Evolutionary conservation across 768 basidiomycete genomes (phyloP), one percentile per base, ranked within the genome.

Genomic region (Lactarius sp.): DNA sequence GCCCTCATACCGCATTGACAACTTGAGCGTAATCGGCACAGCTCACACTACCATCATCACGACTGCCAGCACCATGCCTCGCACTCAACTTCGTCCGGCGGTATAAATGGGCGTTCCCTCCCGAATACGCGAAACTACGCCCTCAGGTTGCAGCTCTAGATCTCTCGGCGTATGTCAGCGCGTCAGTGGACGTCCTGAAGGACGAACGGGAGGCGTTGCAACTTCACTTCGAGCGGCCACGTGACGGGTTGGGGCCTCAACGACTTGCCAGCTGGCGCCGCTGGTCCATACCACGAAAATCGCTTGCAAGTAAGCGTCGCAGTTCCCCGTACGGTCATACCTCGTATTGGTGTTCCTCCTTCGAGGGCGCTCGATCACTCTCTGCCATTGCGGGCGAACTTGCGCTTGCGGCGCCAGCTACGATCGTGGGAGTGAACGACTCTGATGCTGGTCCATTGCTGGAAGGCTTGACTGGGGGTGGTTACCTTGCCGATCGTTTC

Each of bases 31-130:
- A 27, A 27, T 27, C 22, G 44, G 2, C 33, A 27, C 33, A 88
- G 85, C 76, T 82, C 12, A 80, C 81, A 3, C 71, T 82, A 58
- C 78, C 79, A 18, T 70, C 78, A 14, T 72, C 82, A 20, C 79
- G 79, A 2, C 75, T 80, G 13, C 76, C 82, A 20, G 80, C 79
- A 77, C 75, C 77, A 54, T 81, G 80, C 20, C 78, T 81, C 67
- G 74, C 79, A 27, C 78, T 84, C 49, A 86, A 84, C 68, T 85
- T 86, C 69, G 71, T 78, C 46, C 79, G 85, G 14, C 80, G 90
- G 41, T 90, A 90, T 69, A 92, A 92, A 70, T 92, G 90, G 90
- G 85, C 88, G 0, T 90, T 85, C 66, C 71, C 76, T 27, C 74
- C 79, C 0, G 82, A 83, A 54, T 89, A 89, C 67, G 81, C 83